Evolutionary conservation across 2,329 filamentous ascomycete species (phyloP).

Genomic region (Verticillium longisporum): DNA sequence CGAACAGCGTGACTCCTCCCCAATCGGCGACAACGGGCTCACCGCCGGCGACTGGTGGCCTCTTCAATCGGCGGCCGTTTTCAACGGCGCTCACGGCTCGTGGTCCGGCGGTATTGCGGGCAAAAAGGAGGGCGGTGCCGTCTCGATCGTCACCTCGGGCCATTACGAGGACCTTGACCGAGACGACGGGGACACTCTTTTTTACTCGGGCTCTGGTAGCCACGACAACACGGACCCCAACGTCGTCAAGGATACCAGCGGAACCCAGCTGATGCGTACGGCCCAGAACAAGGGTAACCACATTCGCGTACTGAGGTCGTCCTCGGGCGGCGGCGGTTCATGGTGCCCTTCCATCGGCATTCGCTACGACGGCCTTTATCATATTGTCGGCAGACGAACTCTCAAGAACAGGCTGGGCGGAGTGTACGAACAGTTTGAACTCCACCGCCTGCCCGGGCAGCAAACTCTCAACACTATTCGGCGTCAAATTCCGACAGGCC

Average conservation of each 20-base stretch:
- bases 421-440: constrained; percentile 8
- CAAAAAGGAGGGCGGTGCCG: constrained; percentile 34
- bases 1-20: constrained; percentile 8
- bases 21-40: constrained; percentile 24
- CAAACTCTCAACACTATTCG: constrained; percentile 3
- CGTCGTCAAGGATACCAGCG: background rate
- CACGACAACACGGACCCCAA: constrained; percentile 9
- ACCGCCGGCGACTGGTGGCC: constrained; percentile 44
- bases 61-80: constrained; percentile 38
- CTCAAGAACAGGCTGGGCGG: constrained; percentile 13
- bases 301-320: constrained; percentile 22
- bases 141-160: constrained; percentile 44
- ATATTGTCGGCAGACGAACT: constrained; percentile 7
- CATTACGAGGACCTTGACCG: constrained; percentile 18
- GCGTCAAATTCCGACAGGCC: background rate
- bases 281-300: constrained; percentile 9
- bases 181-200: constrained; percentile 16
- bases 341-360: constrained; percentile 18
- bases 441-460: constrained; percentile 1
- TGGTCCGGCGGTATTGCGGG: constrained; percentile 45
- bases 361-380: constrained; percentile 29
- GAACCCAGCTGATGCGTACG: constrained; percentile 14
- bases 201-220: constrained; percentile 19
- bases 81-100: constrained; percentile 46
- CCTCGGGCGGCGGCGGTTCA: background rate